A percentile compares a stretch with the other conserved stretches of the same genome.
Conservation (phyloP, 352 stramenopile genomes). For the Phytophthora nicotianae region DNA sequence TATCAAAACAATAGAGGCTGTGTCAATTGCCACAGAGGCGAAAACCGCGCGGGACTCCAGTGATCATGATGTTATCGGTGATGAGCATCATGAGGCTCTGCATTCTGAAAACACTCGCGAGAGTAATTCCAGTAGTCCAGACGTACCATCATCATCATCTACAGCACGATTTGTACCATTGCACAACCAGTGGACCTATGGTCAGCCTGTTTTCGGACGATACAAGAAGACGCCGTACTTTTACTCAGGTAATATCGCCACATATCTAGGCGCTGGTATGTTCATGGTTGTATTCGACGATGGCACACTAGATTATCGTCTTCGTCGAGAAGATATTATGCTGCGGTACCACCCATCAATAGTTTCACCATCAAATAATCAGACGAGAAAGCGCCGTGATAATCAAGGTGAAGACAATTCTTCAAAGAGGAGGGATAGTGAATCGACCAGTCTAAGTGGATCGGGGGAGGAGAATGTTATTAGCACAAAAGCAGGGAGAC, state of each 20-base stretch:
- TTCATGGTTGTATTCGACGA: constrained; percentile 88
- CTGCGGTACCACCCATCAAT: constrained; percentile 26
- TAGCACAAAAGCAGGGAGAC: constrained; percentile 4
- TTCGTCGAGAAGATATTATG: constrained; percentile 72
- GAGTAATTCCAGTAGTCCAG: not conserved
- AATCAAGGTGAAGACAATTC: constrained; percentile 3
- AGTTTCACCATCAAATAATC: not conserved
- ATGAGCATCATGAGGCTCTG: constrained; percentile 1
- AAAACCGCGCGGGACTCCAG: constrained; percentile 6
- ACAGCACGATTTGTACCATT: constrained; percentile 54
- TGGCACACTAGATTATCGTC: constrained; percentile 71
- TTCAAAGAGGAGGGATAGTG: constrained; percentile 5
- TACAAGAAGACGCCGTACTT: constrained; percentile 81
- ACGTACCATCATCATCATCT: not conserved
- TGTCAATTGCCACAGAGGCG: not conserved
- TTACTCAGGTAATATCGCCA: constrained; percentile 79
- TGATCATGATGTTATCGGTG: constrained; percentile 1
- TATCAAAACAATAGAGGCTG: constrained; percentile 2
- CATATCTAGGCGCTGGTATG: constrained; percentile 62
- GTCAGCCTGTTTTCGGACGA: constrained; percentile 64
- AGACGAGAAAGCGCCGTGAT: constrained; percentile 10
- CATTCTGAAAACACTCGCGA: constrained; percentile 9
- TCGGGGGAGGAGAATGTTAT: not conserved
- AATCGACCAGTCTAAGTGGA: constrained; percentile 11
- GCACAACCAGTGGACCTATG: constrained; percentile 63